Base-by-base conservation (phyloP, 352 stramenopile species). In the Phytophthora sp. region DNA sequence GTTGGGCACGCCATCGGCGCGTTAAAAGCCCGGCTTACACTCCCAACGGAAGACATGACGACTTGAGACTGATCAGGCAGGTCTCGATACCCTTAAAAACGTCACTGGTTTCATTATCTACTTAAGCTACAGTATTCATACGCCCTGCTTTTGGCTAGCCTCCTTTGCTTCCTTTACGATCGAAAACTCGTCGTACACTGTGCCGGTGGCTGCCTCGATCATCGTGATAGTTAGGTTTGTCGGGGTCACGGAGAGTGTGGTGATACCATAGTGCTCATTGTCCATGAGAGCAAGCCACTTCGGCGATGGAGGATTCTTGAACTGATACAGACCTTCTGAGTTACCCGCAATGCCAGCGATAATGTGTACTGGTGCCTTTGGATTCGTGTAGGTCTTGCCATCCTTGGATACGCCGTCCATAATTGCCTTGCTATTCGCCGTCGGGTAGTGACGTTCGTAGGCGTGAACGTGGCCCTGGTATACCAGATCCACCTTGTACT, bases 401-500 rank as follows among this genome's bases (percentile, higher is more conserved):
- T 83, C 72, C 11, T 66, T 64, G 1, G 71, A 82, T 4, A 87
- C 74, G 18, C 77, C 77, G 20, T 79, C 64, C 57, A 69, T 66
- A 8, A 84, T 63, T 0, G 56, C 49, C 23, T 61, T 59, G 41
- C 53, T 75, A 17, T 81, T 68, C 4, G 66, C 65, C 28, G 70
- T 78, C 20, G 77, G 76, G n/a, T 75, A 70, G 41, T 83, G 70
- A 13, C 76, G 76, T 26, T 77, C 73, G 62, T 86, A 86, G 15
- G 62, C 68, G 54, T 86, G 76, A 28, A 80, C 70, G 52, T 86
- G 76, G n/a, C 67, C 76, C 17, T 76, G 54, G 21, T 82, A 52
- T 17, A 86, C 76, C 15, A 80, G 27, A 55, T 87, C 77, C 21
- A 87, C 77, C 24, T 72, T 72, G 72, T 81, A 84, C 66, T 81